Conservation (phyloP, 2,329 filamentous ascomycete genomes). For the Fusarium sp. region DNA sequence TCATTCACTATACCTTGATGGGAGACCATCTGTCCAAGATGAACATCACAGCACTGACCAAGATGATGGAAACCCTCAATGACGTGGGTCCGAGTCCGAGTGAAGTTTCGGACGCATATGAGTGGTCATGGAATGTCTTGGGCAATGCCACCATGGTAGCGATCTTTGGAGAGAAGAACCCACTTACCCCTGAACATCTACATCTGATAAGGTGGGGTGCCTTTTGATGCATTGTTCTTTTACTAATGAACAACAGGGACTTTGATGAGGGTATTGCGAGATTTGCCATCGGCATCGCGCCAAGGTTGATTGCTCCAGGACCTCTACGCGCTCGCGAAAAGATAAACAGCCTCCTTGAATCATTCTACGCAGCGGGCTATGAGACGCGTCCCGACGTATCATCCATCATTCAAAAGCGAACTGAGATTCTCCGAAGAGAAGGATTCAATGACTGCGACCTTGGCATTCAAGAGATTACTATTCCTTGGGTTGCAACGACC, state of each 20-base stretch:
- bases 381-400: conserved; percentile 9
- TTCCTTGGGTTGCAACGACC: conserved; percentile 10
- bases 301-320: not conserved
- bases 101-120: not conserved
- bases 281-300: not conserved
- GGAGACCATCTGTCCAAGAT: not conserved
- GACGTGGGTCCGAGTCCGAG: not conserved
- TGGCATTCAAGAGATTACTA: not conserved
- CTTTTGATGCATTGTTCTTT: not conserved
- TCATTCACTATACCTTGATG: not conserved
- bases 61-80: not conserved
- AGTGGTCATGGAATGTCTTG: not conserved
- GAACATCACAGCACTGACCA: not conserved
- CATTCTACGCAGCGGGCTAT: not conserved
- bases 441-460: conserved; percentile 1
- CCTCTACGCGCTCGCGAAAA: conserved; percentile 1
- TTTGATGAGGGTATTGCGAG: conserved; percentile 3
- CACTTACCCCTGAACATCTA: not conserved
- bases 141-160: not conserved
- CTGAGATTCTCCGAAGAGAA: not conserved
- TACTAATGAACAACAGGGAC: not conserved
- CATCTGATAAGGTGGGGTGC: not conserved
- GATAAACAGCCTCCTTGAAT: not conserved
- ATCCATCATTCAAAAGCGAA: not conserved
- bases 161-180: not conserved